phyloP scores from a whole-genome alignment of 371 early-diverging fungal species.

The Saksenaea oblongispora region DNA sequence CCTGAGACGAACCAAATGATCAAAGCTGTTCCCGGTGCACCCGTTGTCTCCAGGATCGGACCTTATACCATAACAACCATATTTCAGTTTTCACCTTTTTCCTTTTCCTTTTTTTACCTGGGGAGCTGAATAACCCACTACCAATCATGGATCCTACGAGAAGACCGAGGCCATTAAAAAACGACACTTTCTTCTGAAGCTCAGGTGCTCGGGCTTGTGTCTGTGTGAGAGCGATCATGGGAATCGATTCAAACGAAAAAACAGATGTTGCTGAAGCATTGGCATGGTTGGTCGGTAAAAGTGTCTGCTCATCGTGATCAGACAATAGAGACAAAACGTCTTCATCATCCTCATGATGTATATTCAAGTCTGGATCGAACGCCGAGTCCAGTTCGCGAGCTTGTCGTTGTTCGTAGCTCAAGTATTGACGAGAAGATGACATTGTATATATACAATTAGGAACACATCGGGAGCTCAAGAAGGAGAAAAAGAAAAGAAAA shows the following conservation, averaged over 20 bases:
- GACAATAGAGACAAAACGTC: conserved; percentile 29
- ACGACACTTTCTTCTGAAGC: conserved; percentile 67
- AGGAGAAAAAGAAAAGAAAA: neutral
- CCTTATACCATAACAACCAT: conserved; percentile 39
- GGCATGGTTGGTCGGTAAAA: conserved; percentile 39
- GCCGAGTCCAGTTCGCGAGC: conserved; percentile 22
- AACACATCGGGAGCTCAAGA: neutral
- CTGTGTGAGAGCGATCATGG: conserved; percentile 52
- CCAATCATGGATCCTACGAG: conserved; percentile 86
- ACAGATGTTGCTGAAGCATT: conserved; percentile 36
- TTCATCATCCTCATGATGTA: conserved; percentile 31
- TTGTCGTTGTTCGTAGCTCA: conserved; percentile 16
- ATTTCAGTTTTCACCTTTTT: conserved; percentile 25
- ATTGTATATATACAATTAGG: neutral
- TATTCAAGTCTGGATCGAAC: conserved; percentile 23
- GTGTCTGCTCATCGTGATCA: conserved; percentile 32
- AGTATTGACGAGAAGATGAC: conserved; percentile 4
- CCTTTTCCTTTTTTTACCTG: conserved; percentile 47
- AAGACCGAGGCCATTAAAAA: conserved; percentile 69
- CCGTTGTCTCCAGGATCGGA: conserved; percentile 61
- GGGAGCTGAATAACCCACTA: conserved; percentile 87
- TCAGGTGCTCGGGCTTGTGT: conserved; percentile 56
- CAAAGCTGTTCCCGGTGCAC: conserved; percentile 75
- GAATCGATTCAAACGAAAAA: conserved; percentile 61
- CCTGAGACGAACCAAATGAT: conserved; percentile 81